A percentile compares a stretch with the other conserved stretches of the same genome.
Evolutionary conservation across 2,329 filamentous ascomycete species (phyloP).

Genomic region (Hymenoscyphus fraxineus): DNA sequence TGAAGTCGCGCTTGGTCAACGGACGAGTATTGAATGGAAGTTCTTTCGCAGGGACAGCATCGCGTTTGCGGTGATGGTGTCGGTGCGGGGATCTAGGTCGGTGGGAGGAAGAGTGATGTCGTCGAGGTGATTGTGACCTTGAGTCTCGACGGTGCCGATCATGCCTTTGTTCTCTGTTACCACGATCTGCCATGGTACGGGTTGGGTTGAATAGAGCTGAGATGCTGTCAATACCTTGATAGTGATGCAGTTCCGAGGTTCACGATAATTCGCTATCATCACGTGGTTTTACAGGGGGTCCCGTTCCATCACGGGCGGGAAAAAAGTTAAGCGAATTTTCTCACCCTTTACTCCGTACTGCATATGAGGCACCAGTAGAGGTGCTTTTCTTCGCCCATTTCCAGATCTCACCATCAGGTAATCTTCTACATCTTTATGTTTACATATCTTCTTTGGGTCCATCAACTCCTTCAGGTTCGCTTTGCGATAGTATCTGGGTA

Average conservation of each 20-base stretch:
- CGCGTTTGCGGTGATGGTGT: constrained; percentile 37
- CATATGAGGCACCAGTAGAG: too few relatives aligned
- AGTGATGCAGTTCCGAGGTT: not conserved
- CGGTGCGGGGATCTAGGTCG: constrained; percentile 22
- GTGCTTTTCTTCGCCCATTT: not conserved
- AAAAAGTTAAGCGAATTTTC: not conserved
- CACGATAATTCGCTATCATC: not conserved
- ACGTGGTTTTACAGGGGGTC: not conserved
- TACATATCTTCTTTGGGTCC: not conserved
- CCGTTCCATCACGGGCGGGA: not conserved
- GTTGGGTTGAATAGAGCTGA: not conserved
- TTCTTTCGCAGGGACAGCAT: constrained; percentile 12
- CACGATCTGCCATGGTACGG: constrained; percentile 7
- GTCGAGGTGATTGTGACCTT: constrained; percentile 24
- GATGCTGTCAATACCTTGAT: not conserved
- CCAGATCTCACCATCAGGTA: not conserved
- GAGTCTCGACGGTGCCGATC: constrained; percentile 5
- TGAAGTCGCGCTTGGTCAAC: constrained; percentile 67
- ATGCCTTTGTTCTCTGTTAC: not conserved
- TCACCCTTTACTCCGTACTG: not conserved
- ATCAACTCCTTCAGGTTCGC: not conserved
- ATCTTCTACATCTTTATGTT: not conserved
- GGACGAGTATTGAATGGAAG: constrained; percentile 65
- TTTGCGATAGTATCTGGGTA: not conserved
- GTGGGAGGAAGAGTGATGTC: constrained; percentile 16